Base-by-base conservation (phyloP, 176 grass and related monocot species). In the Oryza nivara region DNA sequence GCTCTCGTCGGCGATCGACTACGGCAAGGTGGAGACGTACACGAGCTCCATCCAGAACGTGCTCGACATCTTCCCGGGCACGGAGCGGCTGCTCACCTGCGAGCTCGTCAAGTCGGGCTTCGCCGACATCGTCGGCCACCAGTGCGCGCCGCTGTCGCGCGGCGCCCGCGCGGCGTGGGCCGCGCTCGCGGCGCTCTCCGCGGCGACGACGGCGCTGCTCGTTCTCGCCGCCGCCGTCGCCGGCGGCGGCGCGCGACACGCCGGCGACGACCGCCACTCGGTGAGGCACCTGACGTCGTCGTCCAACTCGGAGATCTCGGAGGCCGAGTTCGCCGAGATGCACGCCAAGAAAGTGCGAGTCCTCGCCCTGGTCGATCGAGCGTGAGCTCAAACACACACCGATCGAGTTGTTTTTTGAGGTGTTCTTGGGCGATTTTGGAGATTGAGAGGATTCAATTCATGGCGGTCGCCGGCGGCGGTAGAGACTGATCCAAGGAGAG, bases 31-130 rank as follows among this genome's bases (percentile, higher is more conserved):
- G 83, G 77, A 88, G 84, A 88, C 91, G 9, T 99, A 94, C 81
- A 92, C 96, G 65, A 93, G 82, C 80, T 93, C 93, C 25, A 86
- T 99, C 77, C 96, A 99, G 92, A 88, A 92, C 75, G 81, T 99
- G 70, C 66, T 99, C 7, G 83, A 99, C 85, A 89, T 89, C 89
- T 99, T 94, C 74, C 96, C 96, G 26, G 88, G 84, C n/a, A 92
- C 92, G 77, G 84, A 99, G 84, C 87, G 91, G 38, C 85, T 99
- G 48, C 87, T 92, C 40, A 85, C 82, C 73, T 99, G 96, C 65
- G 83, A 92, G 47, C 63, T 96, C 23, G 91, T 99, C 8, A 88
- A 88, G 82, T 86, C 89, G 58, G 91, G 89, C 10, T 94, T 99
- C 88, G 88, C 93, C 32, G 88, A 92, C 60, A 94, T 99, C 85